phyloP scores from a whole-genome alignment of 305 asterid species.

The Plantago coronopus region DNA sequence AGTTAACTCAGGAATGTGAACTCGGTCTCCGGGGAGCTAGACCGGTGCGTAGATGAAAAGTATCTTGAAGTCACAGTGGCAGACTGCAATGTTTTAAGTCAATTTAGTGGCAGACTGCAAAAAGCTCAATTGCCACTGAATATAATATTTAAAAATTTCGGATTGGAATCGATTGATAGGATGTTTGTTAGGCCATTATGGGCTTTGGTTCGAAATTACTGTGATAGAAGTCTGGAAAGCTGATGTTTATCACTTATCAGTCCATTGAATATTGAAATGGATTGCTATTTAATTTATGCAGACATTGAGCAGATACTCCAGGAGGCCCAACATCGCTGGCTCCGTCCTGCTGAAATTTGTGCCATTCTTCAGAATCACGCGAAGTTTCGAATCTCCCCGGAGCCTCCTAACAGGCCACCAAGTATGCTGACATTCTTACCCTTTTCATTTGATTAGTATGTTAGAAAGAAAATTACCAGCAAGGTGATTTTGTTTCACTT shows the following conservation, averaged over 20 bases:
- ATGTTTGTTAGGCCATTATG: not conserved
- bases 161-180: not conserved
- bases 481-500: not conserved
- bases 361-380: constrained; percentile 76
- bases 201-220: constrained; percentile 3
- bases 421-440: constrained; percentile 42
- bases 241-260: constrained; percentile 5
- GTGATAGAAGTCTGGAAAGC: not conserved
- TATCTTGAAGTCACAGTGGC: no score
- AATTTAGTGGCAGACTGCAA: not conserved
- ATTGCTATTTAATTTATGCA: constrained; percentile 38
- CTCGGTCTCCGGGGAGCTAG: not conserved
- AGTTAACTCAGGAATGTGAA: not conserved
- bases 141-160: no score
- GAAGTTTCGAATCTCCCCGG: constrained; percentile 71
- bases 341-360: constrained; percentile 97
- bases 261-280: constrained; percentile 23
- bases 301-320: constrained; percentile 79
- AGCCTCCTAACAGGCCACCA: constrained; percentile 85
- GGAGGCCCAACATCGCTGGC: constrained; percentile 95
- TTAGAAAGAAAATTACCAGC: constrained; percentile 1
- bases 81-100: not conserved
- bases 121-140: no score
- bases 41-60: not conserved
- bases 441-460: constrained; percentile 9